Evolutionary conservation across 2,329 filamentous ascomycete genomes (phyloP).

Genomic region (Ceratocystis eucalypticola): DNA sequence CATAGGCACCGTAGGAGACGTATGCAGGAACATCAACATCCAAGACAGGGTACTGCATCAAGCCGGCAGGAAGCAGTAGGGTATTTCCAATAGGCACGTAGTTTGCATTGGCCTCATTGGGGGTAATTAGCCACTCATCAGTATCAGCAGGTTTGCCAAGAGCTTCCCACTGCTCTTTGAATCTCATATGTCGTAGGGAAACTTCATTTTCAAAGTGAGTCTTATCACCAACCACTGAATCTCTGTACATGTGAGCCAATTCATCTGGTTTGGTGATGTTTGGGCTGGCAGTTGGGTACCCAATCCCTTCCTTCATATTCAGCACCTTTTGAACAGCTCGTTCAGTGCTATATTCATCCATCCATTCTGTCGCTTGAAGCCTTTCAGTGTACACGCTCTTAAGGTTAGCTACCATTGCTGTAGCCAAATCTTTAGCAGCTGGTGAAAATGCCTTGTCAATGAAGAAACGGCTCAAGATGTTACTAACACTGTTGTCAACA

Average conservation of each 20-base stretch:
- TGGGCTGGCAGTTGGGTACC: slow-evolving; percentile 50
- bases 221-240: slow-evolving; percentile 36
- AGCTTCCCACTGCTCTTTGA: slow-evolving; percentile 40
- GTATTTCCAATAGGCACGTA: slow-evolving; percentile 52
- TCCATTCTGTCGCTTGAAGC: slow-evolving; percentile 47
- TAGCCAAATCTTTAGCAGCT: slow-evolving; percentile 52
- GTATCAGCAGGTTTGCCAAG: slow-evolving; percentile 47
- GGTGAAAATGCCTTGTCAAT: slow-evolving; percentile 54
- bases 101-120: slow-evolving; percentile 51
- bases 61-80: slow-evolving; percentile 55
- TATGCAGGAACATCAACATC: slow-evolving; percentile 49
- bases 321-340: slow-evolving; percentile 51
- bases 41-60: slow-evolving; percentile 56
- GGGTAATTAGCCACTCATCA: slow-evolving; percentile 46
- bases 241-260: slow-evolving; percentile 44
- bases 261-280: slow-evolving; percentile 45
- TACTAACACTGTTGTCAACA: slow-evolving; percentile 46
- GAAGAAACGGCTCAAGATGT: slow-evolving; percentile 59
- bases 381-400: slow-evolving; percentile 51
- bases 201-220: slow-evolving; percentile 46
- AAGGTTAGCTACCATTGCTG: slow-evolving; percentile 57
- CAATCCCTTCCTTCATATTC: slow-evolving; percentile 55
- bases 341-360: slow-evolving; percentile 46
- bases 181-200: slow-evolving; percentile 36
- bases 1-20: slow-evolving; percentile 55